Evolutionary conservation across 2,329 filamentous ascomycete species (phyloP).

Genomic region (Scorias spongiosa): DNA sequence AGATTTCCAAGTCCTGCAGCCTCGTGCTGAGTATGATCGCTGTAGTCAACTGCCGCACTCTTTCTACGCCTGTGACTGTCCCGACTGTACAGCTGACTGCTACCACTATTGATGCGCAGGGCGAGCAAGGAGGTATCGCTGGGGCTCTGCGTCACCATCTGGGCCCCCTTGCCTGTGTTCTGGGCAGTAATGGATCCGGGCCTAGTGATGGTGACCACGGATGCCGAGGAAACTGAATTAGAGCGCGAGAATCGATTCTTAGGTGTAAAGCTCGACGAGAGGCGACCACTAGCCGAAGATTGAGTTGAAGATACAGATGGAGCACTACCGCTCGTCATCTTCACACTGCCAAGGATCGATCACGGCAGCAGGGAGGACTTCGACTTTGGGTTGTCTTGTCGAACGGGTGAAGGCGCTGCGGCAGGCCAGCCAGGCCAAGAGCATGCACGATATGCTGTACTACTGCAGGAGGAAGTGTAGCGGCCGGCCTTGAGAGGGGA

Average conservation of each 20-base stretch:
- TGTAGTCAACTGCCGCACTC: conserved; percentile 26
- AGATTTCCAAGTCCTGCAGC: conserved; percentile 29
- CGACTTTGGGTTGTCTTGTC: too few relatives aligned
- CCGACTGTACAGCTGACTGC: conserved; percentile 9
- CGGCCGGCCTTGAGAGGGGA: too few relatives aligned
- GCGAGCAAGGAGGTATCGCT: conserved; percentile 11
- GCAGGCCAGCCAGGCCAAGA: too few relatives aligned
- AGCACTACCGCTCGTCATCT: not conserved
- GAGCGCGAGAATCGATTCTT: conserved; percentile 22
- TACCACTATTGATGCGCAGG: conserved; percentile 5
- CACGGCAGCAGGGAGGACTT: too few relatives aligned
- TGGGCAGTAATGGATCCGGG: conserved; percentile 22
- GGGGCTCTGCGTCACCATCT: conserved; percentile 10
- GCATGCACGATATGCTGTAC: too few relatives aligned
- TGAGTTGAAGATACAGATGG: not conserved
- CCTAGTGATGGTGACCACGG: conserved; percentile 26
- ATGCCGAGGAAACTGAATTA: conserved; percentile 30
- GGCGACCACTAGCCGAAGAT: not conserved
- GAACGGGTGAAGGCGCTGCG: too few relatives aligned
- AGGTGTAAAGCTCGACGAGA: conserved; percentile 4
- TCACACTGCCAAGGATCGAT: not conserved
- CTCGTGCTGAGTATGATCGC: conserved; percentile 23
- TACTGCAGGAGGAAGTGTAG: too few relatives aligned
- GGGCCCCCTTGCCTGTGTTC: conserved; percentile 9
- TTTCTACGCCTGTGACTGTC: conserved; percentile 21